A percentile compares a stretch with the other conserved stretches of the same genome.
phyloP scores from a whole-genome alignment of 129 eudicot species.

The Flaveria bidentis region DNA sequence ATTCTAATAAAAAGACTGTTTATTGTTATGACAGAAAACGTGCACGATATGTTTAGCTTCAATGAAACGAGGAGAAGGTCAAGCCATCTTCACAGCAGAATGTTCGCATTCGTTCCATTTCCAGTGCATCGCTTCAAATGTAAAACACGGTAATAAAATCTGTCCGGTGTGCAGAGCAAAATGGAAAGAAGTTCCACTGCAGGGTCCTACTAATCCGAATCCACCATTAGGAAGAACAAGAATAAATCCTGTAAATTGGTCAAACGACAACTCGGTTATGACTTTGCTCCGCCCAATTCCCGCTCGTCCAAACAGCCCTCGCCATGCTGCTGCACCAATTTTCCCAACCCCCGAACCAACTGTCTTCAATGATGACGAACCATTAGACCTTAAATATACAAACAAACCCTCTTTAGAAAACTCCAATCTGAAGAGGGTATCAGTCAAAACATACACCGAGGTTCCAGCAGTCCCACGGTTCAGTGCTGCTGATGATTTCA shows the following conservation, averaged over 20 bases:
- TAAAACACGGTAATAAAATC: conserved; percentile 73
- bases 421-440: conserved; percentile 39
- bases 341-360: conserved; percentile 67
- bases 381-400: conserved; percentile 46
- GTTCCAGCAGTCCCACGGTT: conserved; percentile 54
- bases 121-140: conserved; percentile 80
- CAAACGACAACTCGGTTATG: conserved; percentile 53
- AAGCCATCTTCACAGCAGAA: conserved; percentile 95
- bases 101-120: conserved; percentile 91
- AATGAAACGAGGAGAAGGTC: conserved; percentile 82
- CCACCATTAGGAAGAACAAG: conserved; percentile 53
- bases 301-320: conserved; percentile 51
- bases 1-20: not conserved
- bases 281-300: conserved; percentile 57
- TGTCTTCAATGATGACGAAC: conserved; percentile 64
- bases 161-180: conserved; percentile 84
- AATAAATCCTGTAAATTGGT: conserved; percentile 52
- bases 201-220: conserved; percentile 46
- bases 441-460: conserved; percentile 61
- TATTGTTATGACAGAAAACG: conserved; percentile 46
- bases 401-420: conserved; percentile 28
- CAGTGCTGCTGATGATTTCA: conserved; percentile 46
- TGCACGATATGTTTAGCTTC: conserved; percentile 85
- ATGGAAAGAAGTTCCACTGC: conserved; percentile 82
- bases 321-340: conserved; percentile 40